Evolutionary conservation across 306 rosid species (phyloP).

Genomic region (Purshia tridentata): DNA sequence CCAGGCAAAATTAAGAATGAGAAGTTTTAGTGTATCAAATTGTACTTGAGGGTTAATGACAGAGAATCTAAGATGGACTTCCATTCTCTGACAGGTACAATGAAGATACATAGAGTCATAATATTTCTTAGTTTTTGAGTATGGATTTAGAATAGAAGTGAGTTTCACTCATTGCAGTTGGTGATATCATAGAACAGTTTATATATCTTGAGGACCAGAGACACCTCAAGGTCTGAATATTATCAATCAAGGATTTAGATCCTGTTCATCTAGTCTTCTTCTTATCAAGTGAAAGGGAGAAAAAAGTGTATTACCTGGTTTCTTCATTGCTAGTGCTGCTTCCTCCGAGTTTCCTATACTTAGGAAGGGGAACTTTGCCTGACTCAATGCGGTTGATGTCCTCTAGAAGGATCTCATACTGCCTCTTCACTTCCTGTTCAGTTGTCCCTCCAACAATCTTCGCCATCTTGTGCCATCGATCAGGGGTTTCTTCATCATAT

Average conservation of each 20-base stretch:
- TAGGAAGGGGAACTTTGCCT: conserved; percentile 60
- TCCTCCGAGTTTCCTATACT: conserved; percentile 29
- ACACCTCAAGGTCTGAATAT: neutral
- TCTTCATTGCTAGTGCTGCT: conserved; percentile 32
- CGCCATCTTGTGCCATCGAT: conserved; percentile 65
- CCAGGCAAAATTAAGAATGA: conserved; percentile 2
- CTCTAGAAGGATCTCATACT: conserved; percentile 50
- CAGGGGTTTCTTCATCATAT: conserved; percentile 54
- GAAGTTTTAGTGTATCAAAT: conserved; percentile 3
- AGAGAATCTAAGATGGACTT: neutral
- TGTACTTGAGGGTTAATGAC: neutral
- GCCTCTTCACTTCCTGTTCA: conserved; percentile 65
- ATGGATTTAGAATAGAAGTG: neutral
- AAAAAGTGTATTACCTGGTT: conserved; percentile 36
- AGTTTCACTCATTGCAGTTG: neutral
- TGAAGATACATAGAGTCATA: neutral
- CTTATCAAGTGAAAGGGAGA: conserved; percentile 1
- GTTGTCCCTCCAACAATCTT: conserved; percentile 57
- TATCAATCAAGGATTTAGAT: neutral
- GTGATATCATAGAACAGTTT: neutral
- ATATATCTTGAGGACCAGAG: neutral
- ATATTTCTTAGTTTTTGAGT: neutral
- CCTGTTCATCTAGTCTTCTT: conserved; percentile 1
- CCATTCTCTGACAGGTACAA: neutral
- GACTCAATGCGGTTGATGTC: conserved; percentile 65